Conservation (phyloP, 1,139 yeast species). For the Saccharomyces hybrid region DNA sequence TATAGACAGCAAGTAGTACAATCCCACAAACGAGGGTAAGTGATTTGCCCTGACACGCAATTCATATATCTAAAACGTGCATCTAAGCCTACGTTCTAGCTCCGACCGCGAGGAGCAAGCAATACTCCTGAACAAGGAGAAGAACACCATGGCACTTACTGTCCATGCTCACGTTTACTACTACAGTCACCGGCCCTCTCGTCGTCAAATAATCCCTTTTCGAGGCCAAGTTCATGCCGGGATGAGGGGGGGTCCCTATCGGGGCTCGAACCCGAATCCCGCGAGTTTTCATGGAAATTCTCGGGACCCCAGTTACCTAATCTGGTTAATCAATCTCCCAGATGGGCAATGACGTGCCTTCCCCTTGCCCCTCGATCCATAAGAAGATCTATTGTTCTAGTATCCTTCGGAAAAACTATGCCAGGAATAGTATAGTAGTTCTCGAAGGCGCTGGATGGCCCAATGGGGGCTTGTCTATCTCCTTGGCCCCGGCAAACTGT, state of each 20-base stretch:
- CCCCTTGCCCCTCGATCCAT: background rate
- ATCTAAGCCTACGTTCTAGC: background rate
- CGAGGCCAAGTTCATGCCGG: background rate
- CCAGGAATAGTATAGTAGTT: background rate
- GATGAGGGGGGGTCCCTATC: background rate
- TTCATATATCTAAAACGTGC: background rate
- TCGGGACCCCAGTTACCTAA: slow-evolving; percentile 1
- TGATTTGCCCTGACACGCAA: background rate
- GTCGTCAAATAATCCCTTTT: no score
- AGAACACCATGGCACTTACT: background rate
- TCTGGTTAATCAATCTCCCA: background rate
- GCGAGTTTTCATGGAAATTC: background rate
- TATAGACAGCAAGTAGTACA: no score
- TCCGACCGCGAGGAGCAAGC: no score
- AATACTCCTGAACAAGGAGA: background rate
- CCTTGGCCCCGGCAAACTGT: background rate
- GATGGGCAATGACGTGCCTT: background rate
- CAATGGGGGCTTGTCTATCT: background rate
- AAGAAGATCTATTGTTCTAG: background rate
- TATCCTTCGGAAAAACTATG: background rate
- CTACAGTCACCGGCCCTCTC: background rate
- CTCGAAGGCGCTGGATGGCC: background rate
- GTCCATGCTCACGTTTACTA: background rate
- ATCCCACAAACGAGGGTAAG: background rate
- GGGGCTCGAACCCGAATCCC: background rate